phyloP scores from a whole-genome alignment of 2,329 filamentous ascomycete species.

The Claviceps sorghi region DNA sequence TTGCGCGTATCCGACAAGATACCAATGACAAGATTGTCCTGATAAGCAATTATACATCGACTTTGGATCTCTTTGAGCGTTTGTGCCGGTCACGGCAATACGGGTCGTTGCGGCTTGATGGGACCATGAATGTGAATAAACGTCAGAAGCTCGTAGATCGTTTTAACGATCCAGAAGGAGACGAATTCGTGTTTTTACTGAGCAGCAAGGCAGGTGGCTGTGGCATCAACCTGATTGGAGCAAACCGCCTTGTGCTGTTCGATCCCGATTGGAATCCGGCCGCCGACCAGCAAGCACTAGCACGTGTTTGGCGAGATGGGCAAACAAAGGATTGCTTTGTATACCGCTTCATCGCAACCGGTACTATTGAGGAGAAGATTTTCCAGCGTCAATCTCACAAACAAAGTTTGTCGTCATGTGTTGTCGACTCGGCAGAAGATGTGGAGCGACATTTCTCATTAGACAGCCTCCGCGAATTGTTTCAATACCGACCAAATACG shows the following conservation, averaged over 20 bases:
- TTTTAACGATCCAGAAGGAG: slow-evolving; percentile 85
- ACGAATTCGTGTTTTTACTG: slow-evolving; percentile 88
- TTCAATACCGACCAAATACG: slow-evolving; percentile 78
- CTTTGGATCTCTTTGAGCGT: slow-evolving; percentile 83
- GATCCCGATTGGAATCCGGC: slow-evolving; percentile 98
- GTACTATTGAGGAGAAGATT: slow-evolving; percentile 97
- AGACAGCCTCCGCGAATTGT: slow-evolving; percentile 80
- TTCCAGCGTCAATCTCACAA: slow-evolving; percentile 98
- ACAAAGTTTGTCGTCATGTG: slow-evolving; percentile 87
- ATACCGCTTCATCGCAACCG: slow-evolving; percentile 97
- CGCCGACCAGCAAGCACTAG: slow-evolving; percentile 90
- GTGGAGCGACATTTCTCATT: slow-evolving; percentile 93
- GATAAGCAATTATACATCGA: slow-evolving; percentile 97
- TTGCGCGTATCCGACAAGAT: slow-evolving; percentile 84
- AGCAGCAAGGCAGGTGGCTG: slow-evolving; percentile 95
- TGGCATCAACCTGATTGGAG: slow-evolving; percentile 87
- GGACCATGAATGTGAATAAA: slow-evolving; percentile 96
- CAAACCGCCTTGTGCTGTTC: slow-evolving; percentile 87
- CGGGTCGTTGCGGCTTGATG: slow-evolving; percentile 77
- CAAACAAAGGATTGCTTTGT: slow-evolving; percentile 99
- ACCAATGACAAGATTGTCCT: slow-evolving; percentile 99
- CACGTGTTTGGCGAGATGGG: slow-evolving; percentile 95
- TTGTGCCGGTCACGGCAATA: slow-evolving; percentile 77
- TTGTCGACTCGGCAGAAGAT: slow-evolving; percentile 92
- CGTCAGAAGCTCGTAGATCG: slow-evolving; percentile 93